Conservation (phyloP, 2,329 filamentous ascomycete species). For the Fusarium globosum region DNA sequence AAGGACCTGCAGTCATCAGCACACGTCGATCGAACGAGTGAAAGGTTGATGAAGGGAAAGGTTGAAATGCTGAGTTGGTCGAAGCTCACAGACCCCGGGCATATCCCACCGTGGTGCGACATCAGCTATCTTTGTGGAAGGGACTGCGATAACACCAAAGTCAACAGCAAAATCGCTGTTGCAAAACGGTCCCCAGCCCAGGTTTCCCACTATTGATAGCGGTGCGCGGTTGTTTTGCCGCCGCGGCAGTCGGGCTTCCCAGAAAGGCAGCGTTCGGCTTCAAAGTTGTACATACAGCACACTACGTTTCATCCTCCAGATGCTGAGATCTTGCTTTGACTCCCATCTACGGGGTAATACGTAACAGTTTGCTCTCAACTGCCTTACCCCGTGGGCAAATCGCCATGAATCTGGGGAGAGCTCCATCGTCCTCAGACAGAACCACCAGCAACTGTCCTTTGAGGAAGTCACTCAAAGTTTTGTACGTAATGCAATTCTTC, state of each 20-base stretch:
- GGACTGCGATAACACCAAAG: constrained; percentile 21
- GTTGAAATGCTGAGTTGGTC: constrained; percentile 13
- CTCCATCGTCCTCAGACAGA: constrained; percentile 34
- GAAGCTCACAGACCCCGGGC: constrained; percentile 17
- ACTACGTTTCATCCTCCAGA: constrained; percentile 15
- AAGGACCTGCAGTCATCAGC: constrained; percentile 18
- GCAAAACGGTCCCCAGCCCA: not conserved
- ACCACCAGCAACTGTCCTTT: constrained; percentile 10
- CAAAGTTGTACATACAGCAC: not conserved
- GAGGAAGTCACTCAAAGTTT: constrained; percentile 31
- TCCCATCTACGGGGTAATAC: constrained; percentile 39
- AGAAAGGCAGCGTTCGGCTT: constrained; percentile 6
- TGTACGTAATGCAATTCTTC: constrained; percentile 43
- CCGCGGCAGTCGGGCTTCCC: constrained; percentile 32
- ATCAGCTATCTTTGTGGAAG: constrained; percentile 18
- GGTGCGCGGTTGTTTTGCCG: constrained; percentile 30
- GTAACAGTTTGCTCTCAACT: constrained; percentile 41
- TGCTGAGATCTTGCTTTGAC: constrained; percentile 25
- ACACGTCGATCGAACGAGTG: constrained; percentile 25
- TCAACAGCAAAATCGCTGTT: not conserved
- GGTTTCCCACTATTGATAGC: constrained; percentile 12
- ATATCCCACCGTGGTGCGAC: constrained; percentile 31
- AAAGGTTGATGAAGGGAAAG: constrained; percentile 12
- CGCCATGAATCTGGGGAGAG: constrained; percentile 40
- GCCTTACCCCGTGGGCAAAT: constrained; percentile 41